These are phyloP conservation scores for Powellomyces hirtus DNA, from an alignment of 192 early-diverging fungal species.

Conservation along the genomic window DNA sequence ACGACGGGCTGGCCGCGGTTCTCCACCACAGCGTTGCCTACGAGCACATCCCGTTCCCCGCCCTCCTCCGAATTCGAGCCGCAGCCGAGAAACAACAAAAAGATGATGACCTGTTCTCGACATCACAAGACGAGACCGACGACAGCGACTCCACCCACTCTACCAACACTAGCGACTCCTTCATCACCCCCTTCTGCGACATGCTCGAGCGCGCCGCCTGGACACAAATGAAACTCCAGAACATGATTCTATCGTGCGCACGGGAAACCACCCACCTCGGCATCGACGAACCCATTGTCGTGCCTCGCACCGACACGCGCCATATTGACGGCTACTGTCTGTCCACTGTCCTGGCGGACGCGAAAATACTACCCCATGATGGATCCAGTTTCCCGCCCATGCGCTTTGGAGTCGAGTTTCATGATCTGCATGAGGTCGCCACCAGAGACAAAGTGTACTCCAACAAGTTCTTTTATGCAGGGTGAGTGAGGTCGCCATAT, in stretches of 20 bases:
- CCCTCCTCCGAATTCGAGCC: constrained; percentile 12
- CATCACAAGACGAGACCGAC: background rate
- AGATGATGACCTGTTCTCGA: background rate
- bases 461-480: constrained; percentile 24
- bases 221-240: constrained; percentile 17
- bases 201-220: constrained; percentile 10
- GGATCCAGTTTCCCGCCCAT: constrained; percentile 38
- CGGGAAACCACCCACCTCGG: constrained; percentile 1
- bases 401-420: constrained; percentile 45
- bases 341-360: constrained; percentile 1
- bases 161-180: no score
- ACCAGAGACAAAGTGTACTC: constrained; percentile 28
- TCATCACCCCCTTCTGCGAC: background rate
- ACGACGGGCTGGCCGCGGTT: background rate
- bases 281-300: constrained; percentile 10
- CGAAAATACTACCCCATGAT: constrained; percentile 24
- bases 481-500: background rate
- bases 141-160: background rate
- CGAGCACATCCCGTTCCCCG: constrained; percentile 9
- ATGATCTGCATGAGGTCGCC: constrained; percentile 13
- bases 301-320: constrained; percentile 36
- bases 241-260: background rate
- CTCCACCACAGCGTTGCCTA: background rate
- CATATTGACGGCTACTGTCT: constrained; percentile 37
- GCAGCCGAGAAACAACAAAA: background rate